Conservation (phyloP, 192 early-diverging fungal genomes). For the Coemansia sp. region DNA sequence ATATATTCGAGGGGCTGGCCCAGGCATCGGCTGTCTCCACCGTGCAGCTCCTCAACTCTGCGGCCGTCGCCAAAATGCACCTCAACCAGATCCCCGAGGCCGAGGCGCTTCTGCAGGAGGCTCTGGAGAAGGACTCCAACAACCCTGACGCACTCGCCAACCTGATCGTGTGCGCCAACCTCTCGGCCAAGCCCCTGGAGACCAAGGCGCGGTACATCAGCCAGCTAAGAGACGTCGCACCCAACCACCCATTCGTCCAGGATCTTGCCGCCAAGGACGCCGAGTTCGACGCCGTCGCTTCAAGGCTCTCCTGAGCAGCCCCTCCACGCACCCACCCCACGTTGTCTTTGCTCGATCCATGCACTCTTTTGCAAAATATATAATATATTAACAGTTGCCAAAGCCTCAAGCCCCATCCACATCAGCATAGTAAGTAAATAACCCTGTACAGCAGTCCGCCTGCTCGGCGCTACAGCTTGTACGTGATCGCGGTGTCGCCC, state of each 20-base stretch:
- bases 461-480: constrained; percentile 52
- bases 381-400: too few relatives aligned
- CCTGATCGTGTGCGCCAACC: constrained; percentile 69
- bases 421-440: too few relatives aligned
- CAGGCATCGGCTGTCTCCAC: constrained; percentile 69
- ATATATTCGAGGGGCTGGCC: constrained; percentile 93
- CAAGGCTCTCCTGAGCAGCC: constrained; percentile 2
- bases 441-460: too few relatives aligned
- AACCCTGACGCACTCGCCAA: constrained; percentile 88
- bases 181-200: constrained; percentile 66
- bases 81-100: constrained; percentile 80
- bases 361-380: too few relatives aligned
- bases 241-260: constrained; percentile 72
- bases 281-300: constrained; percentile 66
- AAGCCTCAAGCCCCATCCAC: too few relatives aligned
- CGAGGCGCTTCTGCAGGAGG: constrained; percentile 70
- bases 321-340: too few relatives aligned
- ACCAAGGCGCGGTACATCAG: constrained; percentile 60
- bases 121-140: constrained; percentile 63
- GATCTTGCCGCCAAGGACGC: constrained; percentile 74
- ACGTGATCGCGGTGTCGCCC: constrained; percentile 61
- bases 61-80: constrained; percentile 81
- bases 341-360: too few relatives aligned
- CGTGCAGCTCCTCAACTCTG: constrained; percentile 68
- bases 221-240: constrained; percentile 71